These are phyloP conservation scores for Tirmania nivea DNA, from an alignment of 495 filamentous ascomycete species.

Conservation along the genomic window DNA sequence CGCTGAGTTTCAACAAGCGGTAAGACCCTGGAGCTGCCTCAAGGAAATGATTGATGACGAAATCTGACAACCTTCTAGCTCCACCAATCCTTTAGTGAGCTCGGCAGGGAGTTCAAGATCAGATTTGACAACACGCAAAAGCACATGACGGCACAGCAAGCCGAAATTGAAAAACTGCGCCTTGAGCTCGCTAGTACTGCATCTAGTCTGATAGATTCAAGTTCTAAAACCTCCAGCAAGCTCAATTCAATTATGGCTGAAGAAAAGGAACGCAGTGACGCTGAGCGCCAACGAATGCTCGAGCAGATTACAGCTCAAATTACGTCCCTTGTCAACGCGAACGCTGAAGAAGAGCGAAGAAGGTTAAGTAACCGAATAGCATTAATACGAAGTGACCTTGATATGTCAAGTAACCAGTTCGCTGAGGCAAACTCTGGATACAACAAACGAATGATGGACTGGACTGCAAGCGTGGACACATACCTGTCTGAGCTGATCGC, in stretches of 20 bases:
- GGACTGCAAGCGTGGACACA: constrained; percentile 44
- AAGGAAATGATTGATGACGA: not conserved
- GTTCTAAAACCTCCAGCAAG: constrained; percentile 37
- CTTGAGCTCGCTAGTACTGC: constrained; percentile 47
- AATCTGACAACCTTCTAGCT: constrained; percentile 26
- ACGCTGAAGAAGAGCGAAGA: constrained; percentile 46
- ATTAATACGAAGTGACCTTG: constrained; percentile 37
- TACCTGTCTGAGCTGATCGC: constrained; percentile 47
- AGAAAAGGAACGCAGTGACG: constrained; percentile 49
- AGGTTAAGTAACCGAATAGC: constrained; percentile 44
- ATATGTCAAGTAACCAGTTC: constrained; percentile 37
- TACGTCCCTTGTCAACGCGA: constrained; percentile 45
- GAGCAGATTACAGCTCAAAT: constrained; percentile 61
- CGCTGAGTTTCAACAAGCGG: constrained; percentile 53
- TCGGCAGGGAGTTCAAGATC: constrained; percentile 70
- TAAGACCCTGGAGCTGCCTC: constrained; percentile 13
- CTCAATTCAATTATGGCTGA: constrained; percentile 54
- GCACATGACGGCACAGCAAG: constrained; percentile 53
- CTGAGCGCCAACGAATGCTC: constrained; percentile 52
- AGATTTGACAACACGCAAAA: constrained; percentile 61
- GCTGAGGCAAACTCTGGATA: constrained; percentile 42
- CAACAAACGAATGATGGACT: constrained; percentile 47
- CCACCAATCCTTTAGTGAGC: constrained; percentile 62
- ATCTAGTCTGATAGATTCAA: constrained; percentile 39
- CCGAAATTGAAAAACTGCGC: constrained; percentile 50